These are phyloP conservation scores for Aspergillus carbonarius DNA, from an alignment of 2,329 filamentous ascomycete species.

Conservation along the genomic window DNA sequence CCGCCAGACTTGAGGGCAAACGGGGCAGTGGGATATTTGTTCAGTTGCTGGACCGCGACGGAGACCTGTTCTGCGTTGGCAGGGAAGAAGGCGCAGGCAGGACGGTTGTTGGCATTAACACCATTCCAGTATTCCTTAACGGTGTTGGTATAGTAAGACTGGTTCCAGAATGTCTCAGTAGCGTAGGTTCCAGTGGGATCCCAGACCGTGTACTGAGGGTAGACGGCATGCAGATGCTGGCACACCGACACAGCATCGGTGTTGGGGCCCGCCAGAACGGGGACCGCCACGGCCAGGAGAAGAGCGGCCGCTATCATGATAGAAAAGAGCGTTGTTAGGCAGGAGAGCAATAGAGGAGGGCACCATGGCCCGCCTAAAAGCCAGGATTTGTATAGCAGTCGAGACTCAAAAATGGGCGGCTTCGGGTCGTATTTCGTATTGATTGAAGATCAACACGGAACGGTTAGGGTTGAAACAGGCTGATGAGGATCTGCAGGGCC, in stretches of 20 bases:
- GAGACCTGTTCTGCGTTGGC: slow-evolving; percentile 12
- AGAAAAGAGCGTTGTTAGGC: not conserved
- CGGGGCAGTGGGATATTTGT: not conserved
- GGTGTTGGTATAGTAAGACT: slow-evolving; percentile 4
- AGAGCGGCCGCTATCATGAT: not conserved
- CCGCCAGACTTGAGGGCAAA: slow-evolving; percentile 13
- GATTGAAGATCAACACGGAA: not conserved
- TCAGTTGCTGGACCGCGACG: slow-evolving; percentile 9
- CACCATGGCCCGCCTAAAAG: not conserved
- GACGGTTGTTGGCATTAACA: slow-evolving; percentile 11
- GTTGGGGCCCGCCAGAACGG: not conserved
- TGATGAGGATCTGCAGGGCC: not conserved
- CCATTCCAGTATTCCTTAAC: slow-evolving; percentile 13
- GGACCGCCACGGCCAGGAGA: not conserved
- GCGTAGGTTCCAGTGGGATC: not conserved
- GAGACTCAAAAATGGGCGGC: not conserved
- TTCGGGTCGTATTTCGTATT: not conserved
- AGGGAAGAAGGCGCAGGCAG: slow-evolving; percentile 12
- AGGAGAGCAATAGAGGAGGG: not conserved
- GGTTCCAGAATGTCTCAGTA: not conserved
- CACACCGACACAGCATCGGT: not conserved
- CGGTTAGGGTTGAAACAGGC: not conserved
- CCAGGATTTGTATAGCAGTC: not conserved
- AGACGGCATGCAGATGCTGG: not conserved
- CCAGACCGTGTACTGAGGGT: slow-evolving; percentile 6